Base-by-base conservation (phyloP, 768 basidiomycete genomes). In the Bullera alba region DNA sequence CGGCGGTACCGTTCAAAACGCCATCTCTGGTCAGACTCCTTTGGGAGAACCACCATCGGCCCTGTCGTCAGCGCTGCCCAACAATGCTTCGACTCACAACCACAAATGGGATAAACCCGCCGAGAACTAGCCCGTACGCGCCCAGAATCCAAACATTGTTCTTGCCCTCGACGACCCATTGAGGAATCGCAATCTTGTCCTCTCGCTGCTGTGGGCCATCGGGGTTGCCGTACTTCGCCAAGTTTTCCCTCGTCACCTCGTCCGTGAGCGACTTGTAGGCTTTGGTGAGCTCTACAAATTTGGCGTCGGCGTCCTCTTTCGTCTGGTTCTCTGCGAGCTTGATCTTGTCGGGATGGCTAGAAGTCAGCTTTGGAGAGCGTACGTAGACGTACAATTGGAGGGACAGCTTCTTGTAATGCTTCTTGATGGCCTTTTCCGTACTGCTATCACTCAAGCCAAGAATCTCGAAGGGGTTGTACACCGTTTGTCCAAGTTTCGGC, bases 191-290 rank as follows among this genome's bases (percentile, higher is more conserved):
- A 58, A 99, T 92, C 46, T 92, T 92, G 80, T 91, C 88, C 15
- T 85, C 82, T 25, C 92, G 77, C 65, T 89, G 86, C 68, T 96
- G 90, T n/a, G 88, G 84, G 5, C 95, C 95, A 70, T 99, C 95
- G 0, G 95, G 95, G 67, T 99, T 85, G 2, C 91, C 90, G 57
- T 86, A 96, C 30, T 83, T 77, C 58, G 86, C 81, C 76, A 83
- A 83, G 72, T 99, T 99, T 63, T 85, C 82, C 35, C 91, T 86
- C 47, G 90, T 90, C 4, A 80, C 84, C 67, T 88, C 87, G 73
- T 99, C 91, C 0, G 92, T 96, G 22, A 99, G 87, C 81, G 93
- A 75, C 77, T 99, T 99, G 76, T 99, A 99, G 3, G 95, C 95
- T 71, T 97, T 99, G 6, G 95, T 97, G 32, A 99, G 77, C 19